Base-by-base conservation (phyloP, 805 yeast genomes). In the Hanseniaspora lachancei region DNA sequence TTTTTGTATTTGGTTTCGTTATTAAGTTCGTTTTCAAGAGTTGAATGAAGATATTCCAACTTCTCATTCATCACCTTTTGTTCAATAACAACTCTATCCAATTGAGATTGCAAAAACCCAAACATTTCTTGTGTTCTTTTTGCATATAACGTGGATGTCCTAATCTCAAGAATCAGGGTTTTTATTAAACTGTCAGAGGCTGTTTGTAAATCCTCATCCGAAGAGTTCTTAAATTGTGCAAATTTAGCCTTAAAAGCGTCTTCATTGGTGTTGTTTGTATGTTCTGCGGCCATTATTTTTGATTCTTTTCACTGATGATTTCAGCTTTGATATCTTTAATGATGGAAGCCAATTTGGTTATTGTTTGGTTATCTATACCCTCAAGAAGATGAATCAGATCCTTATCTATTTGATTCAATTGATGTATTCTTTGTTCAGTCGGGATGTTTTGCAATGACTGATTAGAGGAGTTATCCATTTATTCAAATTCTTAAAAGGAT, bases 391-490 rank as follows among this genome's bases (percentile, higher is more conserved):
- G 21, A 4, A 44, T 44, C 8, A 51, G 32, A 15, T 43, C 29
- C 29, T 51, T 35, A 20, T 51, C 55, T 29, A 51, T 51, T 18
- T 51, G 38, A n/a, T 51, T 51, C 20, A 51, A n/a, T 5, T 36
- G 38, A 18, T 44, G 39, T 9, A 51, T 51, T 36, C 55, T 43
- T 12, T 44, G 44, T 44, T 51, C 44, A 24, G 41, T 27, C 35
- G 42, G 40, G 21, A 21, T 35, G 36, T 18, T 42, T 5, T 29
- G 40, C 9, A 39, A 32, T 41, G 44, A 23, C 18, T 41, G 44
- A 16, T 20, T 23, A 13, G 29, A 23, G 9, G 29, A 23, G 18
- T 18, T 41, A 41, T 41, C 44, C 44, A 41, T 41, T 41, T 15
- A 41, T 13, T 23, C n/a, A 27, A 16, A 13, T 27, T 10, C 29